Evolutionary conservation across 306 rosid genomes (phyloP).

Genomic region (Gleditsia sinensis): DNA sequence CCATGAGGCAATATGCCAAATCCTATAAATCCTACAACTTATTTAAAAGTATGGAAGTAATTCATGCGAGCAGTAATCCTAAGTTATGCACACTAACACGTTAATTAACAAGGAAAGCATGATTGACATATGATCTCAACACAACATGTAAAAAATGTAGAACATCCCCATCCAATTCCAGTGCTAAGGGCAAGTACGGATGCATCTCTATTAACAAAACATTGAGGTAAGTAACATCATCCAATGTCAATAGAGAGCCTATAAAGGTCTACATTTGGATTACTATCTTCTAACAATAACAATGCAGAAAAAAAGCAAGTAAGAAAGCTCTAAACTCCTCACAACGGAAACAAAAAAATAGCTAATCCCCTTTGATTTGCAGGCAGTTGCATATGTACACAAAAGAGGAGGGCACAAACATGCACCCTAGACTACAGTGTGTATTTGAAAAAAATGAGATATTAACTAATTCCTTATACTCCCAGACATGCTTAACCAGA

Average conservation of each 20-base stretch:
- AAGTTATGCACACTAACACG: slow-evolving; percentile 5
- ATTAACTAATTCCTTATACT: background rate
- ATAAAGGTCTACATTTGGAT: slow-evolving; percentile 3
- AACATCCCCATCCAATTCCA: background rate
- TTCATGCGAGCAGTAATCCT: background rate
- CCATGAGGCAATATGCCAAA: slow-evolving; percentile 32
- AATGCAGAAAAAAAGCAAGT: background rate
- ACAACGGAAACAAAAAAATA: background rate
- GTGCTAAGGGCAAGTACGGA: background rate
- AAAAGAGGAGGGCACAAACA: background rate
- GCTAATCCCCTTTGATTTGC: background rate
- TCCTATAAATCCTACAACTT: slow-evolving; percentile 3
- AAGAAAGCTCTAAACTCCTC: background rate
- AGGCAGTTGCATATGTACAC: background rate
- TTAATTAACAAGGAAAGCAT: slow-evolving; percentile 16
- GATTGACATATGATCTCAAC: background rate
- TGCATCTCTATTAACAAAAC: background rate
- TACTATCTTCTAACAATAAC: background rate
- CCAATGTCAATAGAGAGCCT: background rate
- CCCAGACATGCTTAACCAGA: slow-evolving; percentile 1
- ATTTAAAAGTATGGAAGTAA: slow-evolving; percentile 11
- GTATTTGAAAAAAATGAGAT: background rate
- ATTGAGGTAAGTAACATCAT: background rate
- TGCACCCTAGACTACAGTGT: background rate
- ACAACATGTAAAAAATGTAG: background rate